A percentile compares a stretch with the other conserved stretches of the same genome.
Evolutionary conservation across 352 stramenopile genomes (phyloP).

Genomic region (Blastocystis sp.): DNA sequence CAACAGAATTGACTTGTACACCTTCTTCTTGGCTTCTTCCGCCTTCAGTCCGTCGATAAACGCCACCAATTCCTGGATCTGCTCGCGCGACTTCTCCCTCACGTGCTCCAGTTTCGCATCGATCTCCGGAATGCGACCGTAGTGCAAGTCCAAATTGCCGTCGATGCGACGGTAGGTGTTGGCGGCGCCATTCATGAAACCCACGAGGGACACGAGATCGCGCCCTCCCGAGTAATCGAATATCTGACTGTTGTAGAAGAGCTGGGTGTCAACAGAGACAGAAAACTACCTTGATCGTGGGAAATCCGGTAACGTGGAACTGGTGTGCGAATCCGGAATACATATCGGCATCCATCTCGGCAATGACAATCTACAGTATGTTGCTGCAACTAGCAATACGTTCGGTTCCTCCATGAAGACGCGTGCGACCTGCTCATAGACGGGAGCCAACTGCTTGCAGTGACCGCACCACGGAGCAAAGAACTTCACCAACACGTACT

Average conservation of each 20-base stretch:
- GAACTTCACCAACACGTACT: constrained; percentile 60
- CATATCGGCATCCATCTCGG: constrained; percentile 74
- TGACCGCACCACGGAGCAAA: constrained; percentile 63
- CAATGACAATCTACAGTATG: constrained; percentile 69
- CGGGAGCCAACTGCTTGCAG: constrained; percentile 70
- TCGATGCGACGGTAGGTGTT: neutral
- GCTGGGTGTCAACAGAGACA: neutral
- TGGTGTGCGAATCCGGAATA: neutral
- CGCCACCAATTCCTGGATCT: neutral
- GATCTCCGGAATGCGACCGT: constrained; percentile 18
- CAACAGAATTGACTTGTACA: constrained; percentile 36
- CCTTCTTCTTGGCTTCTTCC: neutral
- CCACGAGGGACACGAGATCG: constrained; percentile 5
- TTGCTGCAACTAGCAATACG: neutral
- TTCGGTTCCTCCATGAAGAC: constrained; percentile 39
- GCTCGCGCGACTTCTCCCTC: neutral
- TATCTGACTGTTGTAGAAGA: constrained; percentile 38
- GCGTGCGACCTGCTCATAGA: constrained; percentile 63
- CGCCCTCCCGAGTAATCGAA: constrained; percentile 5
- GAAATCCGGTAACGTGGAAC: constrained; percentile 11
- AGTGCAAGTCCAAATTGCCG: neutral
- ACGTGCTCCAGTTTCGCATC: neutral
- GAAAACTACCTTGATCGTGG: constrained; percentile 9
- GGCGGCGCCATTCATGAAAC: constrained; percentile 2
- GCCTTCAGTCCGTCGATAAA: neutral